A percentile compares a stretch with the other conserved stretches of the same genome.
phyloP scores from a whole-genome alignment of 192 early-diverging fungal genomes.

The Coemansia sp. region DNA sequence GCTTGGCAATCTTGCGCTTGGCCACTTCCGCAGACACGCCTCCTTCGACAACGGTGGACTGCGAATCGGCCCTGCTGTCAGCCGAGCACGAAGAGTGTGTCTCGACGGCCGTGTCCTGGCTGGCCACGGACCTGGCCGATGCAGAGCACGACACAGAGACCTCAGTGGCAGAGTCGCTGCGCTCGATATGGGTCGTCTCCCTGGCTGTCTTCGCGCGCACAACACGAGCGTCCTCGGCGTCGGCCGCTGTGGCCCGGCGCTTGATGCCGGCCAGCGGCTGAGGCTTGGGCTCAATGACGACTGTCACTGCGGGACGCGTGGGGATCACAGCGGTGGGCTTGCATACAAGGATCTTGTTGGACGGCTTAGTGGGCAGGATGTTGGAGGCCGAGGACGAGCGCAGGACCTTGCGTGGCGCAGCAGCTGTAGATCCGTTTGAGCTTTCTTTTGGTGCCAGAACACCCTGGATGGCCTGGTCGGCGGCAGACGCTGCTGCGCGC shows the following conservation, averaged over 20 bases:
- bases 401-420: slow-evolving; percentile 18
- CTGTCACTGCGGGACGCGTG: slow-evolving; percentile 4
- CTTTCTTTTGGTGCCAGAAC: background rate
- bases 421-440: background rate
- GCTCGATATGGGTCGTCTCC: slow-evolving; percentile 5
- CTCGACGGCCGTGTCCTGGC: slow-evolving; percentile 16
- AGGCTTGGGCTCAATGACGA: slow-evolving; percentile 7
- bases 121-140: slow-evolving; percentile 14
- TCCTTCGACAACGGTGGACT: slow-evolving; percentile 36
- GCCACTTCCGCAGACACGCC: background rate
- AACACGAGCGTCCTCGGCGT: slow-evolving; percentile 15
- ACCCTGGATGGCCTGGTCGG: slow-evolving; percentile 4
- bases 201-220: slow-evolving; percentile 27
- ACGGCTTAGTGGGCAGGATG: slow-evolving; percentile 10
- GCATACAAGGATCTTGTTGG: background rate
- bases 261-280: slow-evolving; percentile 31
- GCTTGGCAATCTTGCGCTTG: slow-evolving; percentile 40
- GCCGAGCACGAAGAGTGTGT: slow-evolving; percentile 22
- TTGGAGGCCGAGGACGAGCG: slow-evolving; percentile 32
- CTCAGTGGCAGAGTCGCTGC: background rate
- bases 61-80: slow-evolving; percentile 30
- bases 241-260: slow-evolving; percentile 27
- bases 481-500: slow-evolving; percentile 8
- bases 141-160: background rate
- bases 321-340: slow-evolving; percentile 1